Evolutionary conservation across 2,329 filamentous ascomycete genomes (phyloP), one percentile per base, ranked within the genome.

Genomic region (Exophiala mesophila): DNA sequence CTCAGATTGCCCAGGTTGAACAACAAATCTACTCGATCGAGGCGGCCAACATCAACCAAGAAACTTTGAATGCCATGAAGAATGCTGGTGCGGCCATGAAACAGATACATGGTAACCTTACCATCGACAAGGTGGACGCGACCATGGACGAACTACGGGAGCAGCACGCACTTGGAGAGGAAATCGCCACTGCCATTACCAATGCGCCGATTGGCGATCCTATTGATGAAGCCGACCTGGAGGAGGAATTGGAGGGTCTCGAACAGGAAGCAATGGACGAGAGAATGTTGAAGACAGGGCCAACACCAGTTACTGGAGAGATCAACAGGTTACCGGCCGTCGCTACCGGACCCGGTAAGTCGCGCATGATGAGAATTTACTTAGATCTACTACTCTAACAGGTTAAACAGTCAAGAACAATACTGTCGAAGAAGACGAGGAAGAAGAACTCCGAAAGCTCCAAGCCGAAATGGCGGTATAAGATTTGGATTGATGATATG

Each of bases 391-490:
- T 48, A 48, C n/a, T 8, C 24, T 28, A 28, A 8, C n/a, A 8
- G 24, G 24, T n/a, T n/a, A n/a, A 55, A 68, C 66, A 62, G 65
- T 57, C 66, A 49, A 63, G 69, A 65, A 70, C 53, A 69, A 55
- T 60, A 63, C 48, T 63, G 81, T 85, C 61, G 88, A 95, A 64
- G 89, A 96, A 64, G 90, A 97, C 74, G 92, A 97, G 62, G 90
- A 97, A 66, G 90, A 83, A 58, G 90, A 97, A 70, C 73, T 97
- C 60, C 80, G 84, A 66, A 96, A 92, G 69, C 68, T 98, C 56
- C 88, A 94, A 64, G 89, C 88, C 24, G 90, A 96, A 68, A 97
- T 97, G 90, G 89, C 89, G 53, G 95, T 96, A 83, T 94, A 66
- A 67, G 59, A n/a, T n/a, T n/a, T n/a, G n/a, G n/a, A n/a, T n/a